phyloP scores from a whole-genome alignment of 164 flowering plant genomes.

The Nymphaea colorata region DNA sequence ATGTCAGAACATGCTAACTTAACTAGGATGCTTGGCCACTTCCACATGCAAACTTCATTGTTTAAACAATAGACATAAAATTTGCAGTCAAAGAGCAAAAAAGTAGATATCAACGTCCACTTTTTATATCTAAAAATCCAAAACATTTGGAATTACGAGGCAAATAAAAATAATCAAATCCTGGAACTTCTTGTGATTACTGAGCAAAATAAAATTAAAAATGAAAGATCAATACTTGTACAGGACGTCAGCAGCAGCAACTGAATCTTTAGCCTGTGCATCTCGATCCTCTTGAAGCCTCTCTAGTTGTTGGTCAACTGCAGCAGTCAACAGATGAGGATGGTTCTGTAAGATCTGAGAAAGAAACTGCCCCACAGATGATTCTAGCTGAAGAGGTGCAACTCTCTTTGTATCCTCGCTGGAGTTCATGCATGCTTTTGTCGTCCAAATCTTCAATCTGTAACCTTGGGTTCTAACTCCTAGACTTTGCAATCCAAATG shows the following conservation, averaged over 20 bases:
- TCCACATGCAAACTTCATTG: too few species aligned
- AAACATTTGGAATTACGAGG: too few species aligned
- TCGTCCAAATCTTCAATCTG: constrained; percentile 29
- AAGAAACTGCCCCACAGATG: constrained; percentile 81
- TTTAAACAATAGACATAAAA: too few species aligned
- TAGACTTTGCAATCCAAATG: constrained; percentile 28
- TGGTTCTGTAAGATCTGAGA: constrained; percentile 65
- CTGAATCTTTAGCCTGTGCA: constrained; percentile 30
- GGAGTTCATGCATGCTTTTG: constrained; percentile 48
- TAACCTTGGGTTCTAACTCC: constrained; percentile 20
- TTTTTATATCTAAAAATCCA: too few species aligned
- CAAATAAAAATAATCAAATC: too few species aligned
- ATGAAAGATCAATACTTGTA: neutral
- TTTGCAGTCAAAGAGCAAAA: too few species aligned
- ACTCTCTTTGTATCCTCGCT: constrained; percentile 24
- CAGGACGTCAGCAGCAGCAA: constrained; percentile 38
- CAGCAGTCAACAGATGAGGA: constrained; percentile 77
- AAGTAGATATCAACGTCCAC: too few species aligned
- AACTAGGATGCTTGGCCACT: too few species aligned
- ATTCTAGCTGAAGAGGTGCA: constrained; percentile 69
- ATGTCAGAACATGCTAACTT: too few species aligned
- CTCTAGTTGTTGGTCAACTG: constrained; percentile 91
- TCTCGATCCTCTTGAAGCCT: constrained; percentile 57
- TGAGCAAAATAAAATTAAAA: neutral
- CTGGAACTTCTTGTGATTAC: too few species aligned